Evolutionary conservation across 2,329 filamentous ascomycete genomes (phyloP).

Genomic region (Calonectria crousiana): DNA sequence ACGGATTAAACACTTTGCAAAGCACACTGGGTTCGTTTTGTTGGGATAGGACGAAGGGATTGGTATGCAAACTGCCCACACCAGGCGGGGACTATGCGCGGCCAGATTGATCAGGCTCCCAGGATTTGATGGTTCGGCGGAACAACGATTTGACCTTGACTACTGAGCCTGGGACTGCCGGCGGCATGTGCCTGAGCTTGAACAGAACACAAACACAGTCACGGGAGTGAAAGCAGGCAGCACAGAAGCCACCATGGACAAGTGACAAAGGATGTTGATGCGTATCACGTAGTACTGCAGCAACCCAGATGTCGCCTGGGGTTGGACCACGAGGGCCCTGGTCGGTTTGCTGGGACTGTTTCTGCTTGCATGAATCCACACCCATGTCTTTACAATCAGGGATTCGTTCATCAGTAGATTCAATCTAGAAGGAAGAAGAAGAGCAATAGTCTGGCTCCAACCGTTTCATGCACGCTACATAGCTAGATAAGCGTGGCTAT

Average conservation of each 20-base stretch:
- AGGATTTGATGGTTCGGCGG: not conserved
- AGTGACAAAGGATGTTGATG: not conserved
- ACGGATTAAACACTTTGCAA: not conserved
- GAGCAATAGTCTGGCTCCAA: not conserved
- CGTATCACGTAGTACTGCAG: constrained; percentile 28
- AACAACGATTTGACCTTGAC: not conserved
- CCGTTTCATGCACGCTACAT: not conserved
- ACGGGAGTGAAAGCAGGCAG: not conserved
- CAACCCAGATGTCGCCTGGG: constrained; percentile 26
- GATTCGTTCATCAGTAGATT: not conserved
- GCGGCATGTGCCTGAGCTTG: not conserved
- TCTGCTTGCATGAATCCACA: not conserved
- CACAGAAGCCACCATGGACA: not conserved
- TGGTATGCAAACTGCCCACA: not conserved
- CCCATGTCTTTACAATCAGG: not conserved
- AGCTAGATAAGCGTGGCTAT: not conserved
- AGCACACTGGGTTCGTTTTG: not conserved
- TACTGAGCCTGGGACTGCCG: not conserved
- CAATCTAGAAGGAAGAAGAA: not conserved
- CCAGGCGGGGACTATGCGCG: not conserved
- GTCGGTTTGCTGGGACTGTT: not conserved
- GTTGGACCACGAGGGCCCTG: constrained; percentile 24
- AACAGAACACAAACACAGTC: not conserved
- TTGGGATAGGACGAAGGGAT: not conserved
- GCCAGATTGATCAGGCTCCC: not conserved